Base-by-base conservation (phyloP, 1,139 yeast genomes). In the Debaryomyces robertsiae region DNA sequence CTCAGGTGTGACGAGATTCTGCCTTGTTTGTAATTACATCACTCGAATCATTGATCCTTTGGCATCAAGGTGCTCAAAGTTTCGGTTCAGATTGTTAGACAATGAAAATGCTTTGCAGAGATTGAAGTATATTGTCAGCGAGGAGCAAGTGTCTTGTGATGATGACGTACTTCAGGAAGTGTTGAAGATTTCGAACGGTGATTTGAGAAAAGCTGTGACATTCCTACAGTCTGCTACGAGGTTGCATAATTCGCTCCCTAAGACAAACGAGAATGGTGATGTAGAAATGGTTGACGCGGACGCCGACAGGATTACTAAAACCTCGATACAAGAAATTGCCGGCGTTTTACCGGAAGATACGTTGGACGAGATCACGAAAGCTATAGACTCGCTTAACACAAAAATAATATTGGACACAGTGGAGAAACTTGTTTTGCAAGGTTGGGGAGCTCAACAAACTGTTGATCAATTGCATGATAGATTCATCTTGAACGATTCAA, bases 31-130 rank as follows among this genome's bases (percentile, higher is more conserved):
- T 72, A 93, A 93, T 58, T 93, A 93, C 63, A 94, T 94, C 48
- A 94, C 98, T 3, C 75, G 98, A 46, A 93, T 93, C 53, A 94
- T 94, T 46, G 98, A 91, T 55, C 98, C 99, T 1, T 69, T 93
- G 48, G 97, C 98, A 3, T 89, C 96, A 38, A 77, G 99, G 58
- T 93, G 98, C 65, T 88, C 97, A 36, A 93, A 93, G 60, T 94
- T 93, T 63, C 73, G 98, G 52, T 93, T 94, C 69, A 82, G 83
- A 52, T 80, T 86, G 38, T 73, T 93, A 46, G 91, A 86, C 53
- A 77, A 81, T 47, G 69, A 67, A 2, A 81, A 85, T 54, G 94
- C 97, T 0, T 62, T 88, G 43, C 67, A 61, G 9, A 73, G 98
- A 51, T 67, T 93, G 43, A 61, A 73, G 47, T 78, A 69, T 48